Conservation (phyloP, 306 rosid genomes). For the Senna siamea region DNA sequence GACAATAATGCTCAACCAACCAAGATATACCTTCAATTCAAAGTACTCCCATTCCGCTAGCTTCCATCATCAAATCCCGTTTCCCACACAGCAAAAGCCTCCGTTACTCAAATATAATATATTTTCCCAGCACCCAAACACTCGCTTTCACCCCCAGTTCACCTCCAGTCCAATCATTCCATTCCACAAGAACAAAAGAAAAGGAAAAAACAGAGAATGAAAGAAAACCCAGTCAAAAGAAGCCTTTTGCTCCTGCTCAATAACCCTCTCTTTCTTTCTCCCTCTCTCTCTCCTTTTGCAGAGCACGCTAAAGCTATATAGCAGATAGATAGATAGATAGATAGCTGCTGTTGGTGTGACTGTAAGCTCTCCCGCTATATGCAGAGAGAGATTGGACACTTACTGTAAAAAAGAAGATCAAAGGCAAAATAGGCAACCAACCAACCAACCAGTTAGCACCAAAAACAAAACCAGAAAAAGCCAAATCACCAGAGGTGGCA, state of each 20-base stretch:
- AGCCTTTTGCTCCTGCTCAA: no score
- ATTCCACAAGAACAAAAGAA: slow-evolving; percentile 4
- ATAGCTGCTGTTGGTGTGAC: no score
- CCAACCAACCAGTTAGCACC: slow-evolving; percentile 52
- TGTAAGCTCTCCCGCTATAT: no score
- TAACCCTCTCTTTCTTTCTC: not conserved
- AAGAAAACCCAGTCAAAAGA: slow-evolving; percentile 31
- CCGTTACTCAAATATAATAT: not conserved
- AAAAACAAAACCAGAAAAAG: slow-evolving; percentile 46
- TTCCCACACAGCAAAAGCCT: slow-evolving; percentile 12
- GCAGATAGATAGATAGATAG: no score
- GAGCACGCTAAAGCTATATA: slow-evolving; percentile 43
- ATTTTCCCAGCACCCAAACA: slow-evolving; percentile 21
- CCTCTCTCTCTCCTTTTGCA: not conserved
- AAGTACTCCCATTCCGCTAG: slow-evolving; percentile 14
- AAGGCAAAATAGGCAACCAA: slow-evolving; percentile 32
- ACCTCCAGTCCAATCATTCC: slow-evolving; percentile 22
- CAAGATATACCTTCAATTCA: slow-evolving; percentile 8
- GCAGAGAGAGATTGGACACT: no score
- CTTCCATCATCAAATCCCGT: not conserved
- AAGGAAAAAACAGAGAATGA: slow-evolving; percentile 22
- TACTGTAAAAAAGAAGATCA: not conserved
- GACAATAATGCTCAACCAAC: slow-evolving; percentile 43
- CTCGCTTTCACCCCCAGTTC: slow-evolving; percentile 35
- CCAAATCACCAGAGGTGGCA: slow-evolving; percentile 47